A percentile compares a stretch with the other conserved stretches of the same genome.
Conservation (phyloP, 257 asterid species). For the Salvia splendens region DNA sequence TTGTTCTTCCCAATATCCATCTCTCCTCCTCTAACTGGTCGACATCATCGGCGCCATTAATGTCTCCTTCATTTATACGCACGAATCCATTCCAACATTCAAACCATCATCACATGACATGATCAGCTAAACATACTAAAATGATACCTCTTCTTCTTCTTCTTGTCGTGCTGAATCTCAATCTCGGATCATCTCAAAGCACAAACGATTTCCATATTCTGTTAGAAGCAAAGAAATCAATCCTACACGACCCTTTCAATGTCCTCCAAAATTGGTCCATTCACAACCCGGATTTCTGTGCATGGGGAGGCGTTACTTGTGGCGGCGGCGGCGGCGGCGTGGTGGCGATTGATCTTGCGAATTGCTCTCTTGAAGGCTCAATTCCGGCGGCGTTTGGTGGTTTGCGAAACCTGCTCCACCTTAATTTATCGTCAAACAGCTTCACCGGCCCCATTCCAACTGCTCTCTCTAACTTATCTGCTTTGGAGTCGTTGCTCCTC, state of each 20-base stretch:
- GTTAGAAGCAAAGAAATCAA: slow-evolving; percentile 57
- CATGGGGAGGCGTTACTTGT: slow-evolving; percentile 75
- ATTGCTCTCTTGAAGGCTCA: slow-evolving; percentile 57
- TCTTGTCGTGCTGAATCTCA: slow-evolving; percentile 16
- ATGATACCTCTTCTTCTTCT: not conserved
- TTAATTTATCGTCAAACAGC: slow-evolving; percentile 63
- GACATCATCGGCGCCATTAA: slow-evolving; percentile 45
- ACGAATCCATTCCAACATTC: not conserved
- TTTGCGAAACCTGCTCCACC: slow-evolving; percentile 75
- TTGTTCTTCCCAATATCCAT: slow-evolving; percentile 13
- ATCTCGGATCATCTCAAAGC: too few species aligned
- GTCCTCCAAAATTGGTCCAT: slow-evolving; percentile 63
- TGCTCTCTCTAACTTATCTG: slow-evolving; percentile 66
- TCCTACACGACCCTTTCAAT: slow-evolving; percentile 48
- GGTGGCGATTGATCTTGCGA: slow-evolving; percentile 53
- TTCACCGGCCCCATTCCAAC: slow-evolving; percentile 92
- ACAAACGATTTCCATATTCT: slow-evolving; percentile 32
- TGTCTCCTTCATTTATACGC: too few species aligned
- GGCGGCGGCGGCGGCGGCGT: not conserved
- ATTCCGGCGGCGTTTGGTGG: slow-evolving; percentile 66
- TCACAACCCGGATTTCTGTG: slow-evolving; percentile 46
- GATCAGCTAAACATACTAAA: not conserved
- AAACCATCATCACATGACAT: not conserved
- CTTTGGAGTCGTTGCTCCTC: slow-evolving; percentile 64
- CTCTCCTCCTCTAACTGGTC: slow-evolving; percentile 54